Evolutionary conservation across 2,329 filamentous ascomycete species (phyloP).

Genomic region (Scedosporium apiospermum): DNA sequence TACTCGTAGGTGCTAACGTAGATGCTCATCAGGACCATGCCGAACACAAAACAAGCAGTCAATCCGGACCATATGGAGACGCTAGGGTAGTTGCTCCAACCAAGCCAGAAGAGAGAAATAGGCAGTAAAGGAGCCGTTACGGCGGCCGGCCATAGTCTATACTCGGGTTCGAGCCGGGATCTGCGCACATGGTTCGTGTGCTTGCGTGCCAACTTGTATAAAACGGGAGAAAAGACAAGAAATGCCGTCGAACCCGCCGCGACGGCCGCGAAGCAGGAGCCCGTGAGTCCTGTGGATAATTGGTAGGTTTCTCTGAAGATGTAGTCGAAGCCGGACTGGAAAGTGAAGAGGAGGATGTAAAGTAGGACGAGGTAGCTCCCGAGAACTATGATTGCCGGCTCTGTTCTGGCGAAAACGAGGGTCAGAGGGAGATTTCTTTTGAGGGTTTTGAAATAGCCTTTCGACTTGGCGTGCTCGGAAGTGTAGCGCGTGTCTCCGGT

Average conservation of each 20-base stretch:
- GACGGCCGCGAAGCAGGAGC: constrained; percentile 37
- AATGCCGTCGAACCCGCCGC: constrained; percentile 26
- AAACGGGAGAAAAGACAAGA: constrained; percentile 29
- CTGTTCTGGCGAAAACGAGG: constrained; percentile 28
- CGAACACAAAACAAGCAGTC: constrained; percentile 39
- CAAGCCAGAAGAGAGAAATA: constrained; percentile 47
- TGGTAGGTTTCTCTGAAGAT: constrained; percentile 40
- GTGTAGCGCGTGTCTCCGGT: constrained; percentile 36
- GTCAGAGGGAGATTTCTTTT: constrained; percentile 29
- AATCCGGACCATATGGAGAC: constrained; percentile 41
- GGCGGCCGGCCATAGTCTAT: constrained; percentile 43
- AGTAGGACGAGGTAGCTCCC: constrained; percentile 37
- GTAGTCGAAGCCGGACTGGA: constrained; percentile 39
- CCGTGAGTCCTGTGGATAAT: constrained; percentile 32
- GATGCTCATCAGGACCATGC: constrained; percentile 37
- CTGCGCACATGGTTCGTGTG: constrained; percentile 31
- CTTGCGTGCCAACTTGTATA: constrained; percentile 32
- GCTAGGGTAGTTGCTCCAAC: constrained; percentile 35
- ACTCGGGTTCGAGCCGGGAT: constrained; percentile 36
- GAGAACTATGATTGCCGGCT: constrained; percentile 36
- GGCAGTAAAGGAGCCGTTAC: constrained; percentile 38
- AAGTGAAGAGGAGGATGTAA: constrained; percentile 33
- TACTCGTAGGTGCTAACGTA: constrained; percentile 46
- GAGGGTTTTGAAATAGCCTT: constrained; percentile 24
- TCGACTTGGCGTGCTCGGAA: constrained; percentile 31